These are phyloP conservation scores for Chamaenerion angustifolium DNA, from an alignment of 345 rosid species.

Conservation along the genomic window DNA sequence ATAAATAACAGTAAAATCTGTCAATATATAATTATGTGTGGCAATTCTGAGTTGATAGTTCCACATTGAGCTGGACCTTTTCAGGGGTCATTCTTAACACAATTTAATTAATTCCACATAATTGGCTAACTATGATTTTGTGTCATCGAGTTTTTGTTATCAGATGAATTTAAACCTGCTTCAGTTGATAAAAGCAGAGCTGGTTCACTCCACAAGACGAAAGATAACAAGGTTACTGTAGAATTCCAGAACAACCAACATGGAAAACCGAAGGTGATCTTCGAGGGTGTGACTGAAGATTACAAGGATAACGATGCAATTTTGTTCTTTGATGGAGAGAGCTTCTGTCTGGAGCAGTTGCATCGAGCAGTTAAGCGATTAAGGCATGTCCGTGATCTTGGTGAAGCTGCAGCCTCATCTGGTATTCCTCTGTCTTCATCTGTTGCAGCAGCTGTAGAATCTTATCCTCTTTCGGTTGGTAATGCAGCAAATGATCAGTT, in stretches of 20 bases:
- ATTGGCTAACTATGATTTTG: too few relatives aligned
- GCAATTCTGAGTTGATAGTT: too few relatives aligned
- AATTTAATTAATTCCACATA: too few relatives aligned
- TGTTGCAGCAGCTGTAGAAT: slow-evolving; percentile 21
- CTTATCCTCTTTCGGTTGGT: slow-evolving; percentile 21
- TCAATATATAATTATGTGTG: too few relatives aligned
- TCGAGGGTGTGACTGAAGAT: slow-evolving; percentile 62
- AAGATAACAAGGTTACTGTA: slow-evolving; percentile 51
- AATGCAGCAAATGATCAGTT: slow-evolving; percentile 19
- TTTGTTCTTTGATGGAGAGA: slow-evolving; percentile 57
- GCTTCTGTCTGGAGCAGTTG: slow-evolving; percentile 47
- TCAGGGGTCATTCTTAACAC: too few relatives aligned
- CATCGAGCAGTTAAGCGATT: slow-evolving; percentile 57
- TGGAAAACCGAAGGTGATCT: slow-evolving; percentile 54
- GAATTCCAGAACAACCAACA: slow-evolving; percentile 65
- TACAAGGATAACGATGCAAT: slow-evolving; percentile 59
- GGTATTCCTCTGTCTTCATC: slow-evolving; percentile 5
- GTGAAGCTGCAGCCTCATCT: slow-evolving; percentile 27
- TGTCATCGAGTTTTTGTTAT: background rate
- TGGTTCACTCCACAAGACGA: slow-evolving; percentile 46
- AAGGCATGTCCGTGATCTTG: slow-evolving; percentile 39
- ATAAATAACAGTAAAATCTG: too few relatives aligned
- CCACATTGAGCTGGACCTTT: too few relatives aligned
- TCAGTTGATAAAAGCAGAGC: slow-evolving; percentile 53
- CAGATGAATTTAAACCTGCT: slow-evolving; percentile 85